Evolutionary conservation across 2,329 filamentous ascomycete genomes (phyloP), one percentile per base, ranked within the genome.

Genomic region (Botryotinia narcissicola): DNA sequence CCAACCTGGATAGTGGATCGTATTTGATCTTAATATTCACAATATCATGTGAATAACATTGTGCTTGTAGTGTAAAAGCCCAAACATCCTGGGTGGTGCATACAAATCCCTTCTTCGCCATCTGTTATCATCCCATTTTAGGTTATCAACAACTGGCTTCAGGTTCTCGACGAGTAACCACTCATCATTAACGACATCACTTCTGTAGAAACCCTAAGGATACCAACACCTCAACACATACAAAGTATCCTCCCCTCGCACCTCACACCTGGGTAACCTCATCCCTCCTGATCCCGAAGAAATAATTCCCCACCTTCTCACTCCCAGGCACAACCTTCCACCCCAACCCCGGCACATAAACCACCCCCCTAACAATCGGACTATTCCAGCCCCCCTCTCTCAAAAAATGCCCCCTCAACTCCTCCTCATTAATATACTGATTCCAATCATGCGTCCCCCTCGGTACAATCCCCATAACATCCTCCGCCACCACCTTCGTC

Each of bases 371-470:
- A 75, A 91, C 87, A 79, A 84, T 84, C 57, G 86, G 86, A 77
- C 80, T 85, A 81, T 85, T 87, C 91, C 91, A 95, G 1, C 84
- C 86, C 74, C 84, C 82, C 77, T 84, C 84, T 73, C 81, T 83
- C 71, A 84, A 81, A 77, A 91, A 88, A 81, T 87, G 86, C 1
- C 81, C 83, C 77, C 87, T 84, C 80, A 97, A 82, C 86, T 98
- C 95, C 22, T 88, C 85, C 76, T 93, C 92, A 80, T 98, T 96
- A 77, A 99, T 91, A 83, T 98, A 99, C 84, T 98, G 97, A 75
- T 87, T 87, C 96, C 96, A 99, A 82, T 98, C 94, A 83, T 99
- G 96, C 64, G 96, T 99, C 2, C 96, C 96, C 76, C 88, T 89
- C 16, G 96, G 96, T 73, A 99, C 96, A 75, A 98, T 93, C 8